Evolutionary conservation across 768 basidiomycete genomes (phyloP).

Genomic region (Boletellus ananas): DNA sequence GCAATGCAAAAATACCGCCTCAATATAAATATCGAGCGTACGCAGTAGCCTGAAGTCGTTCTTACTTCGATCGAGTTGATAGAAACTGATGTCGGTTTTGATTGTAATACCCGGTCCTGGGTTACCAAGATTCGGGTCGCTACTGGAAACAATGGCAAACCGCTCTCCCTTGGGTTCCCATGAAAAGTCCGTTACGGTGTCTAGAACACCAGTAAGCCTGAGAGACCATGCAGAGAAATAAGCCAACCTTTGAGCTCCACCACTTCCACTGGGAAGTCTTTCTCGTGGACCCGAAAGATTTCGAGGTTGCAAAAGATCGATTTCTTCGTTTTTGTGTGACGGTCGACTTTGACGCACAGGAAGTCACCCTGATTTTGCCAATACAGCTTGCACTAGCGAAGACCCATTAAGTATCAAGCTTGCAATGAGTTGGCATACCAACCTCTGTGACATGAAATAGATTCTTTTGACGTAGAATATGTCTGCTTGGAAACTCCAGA

Average conservation of each 20-base stretch:
- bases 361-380: constrained; percentile 99
- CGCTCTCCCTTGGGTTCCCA: constrained; percentile 99
- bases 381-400: constrained; percentile 83
- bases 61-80: constrained; percentile 87
- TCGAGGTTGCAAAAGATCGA: constrained; percentile 97
- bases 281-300: constrained; percentile 95
- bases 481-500: constrained; percentile 81
- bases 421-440: constrained; percentile 26
- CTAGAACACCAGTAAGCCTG: constrained; percentile 38
- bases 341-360: constrained; percentile 98
- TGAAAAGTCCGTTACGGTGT: constrained; percentile 92
- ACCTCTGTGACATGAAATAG: constrained; percentile 97
- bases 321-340: constrained; percentile 98
- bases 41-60: constrained; percentile 92
- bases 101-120: constrained; percentile 88
- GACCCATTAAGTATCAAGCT: not conserved
- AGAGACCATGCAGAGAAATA: not conserved
- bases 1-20: not conserved
- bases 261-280: constrained; percentile 96
- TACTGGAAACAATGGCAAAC: constrained; percentile 92
- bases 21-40: constrained; percentile 34
- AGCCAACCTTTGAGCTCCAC: constrained; percentile 88
- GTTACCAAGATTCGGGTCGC: constrained; percentile 89
- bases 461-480: constrained; percentile 88
- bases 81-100: constrained; percentile 96